Base-by-base conservation (phyloP, 2,329 filamentous ascomycete genomes). In the Pseudogymnoascus sp. region DNA sequence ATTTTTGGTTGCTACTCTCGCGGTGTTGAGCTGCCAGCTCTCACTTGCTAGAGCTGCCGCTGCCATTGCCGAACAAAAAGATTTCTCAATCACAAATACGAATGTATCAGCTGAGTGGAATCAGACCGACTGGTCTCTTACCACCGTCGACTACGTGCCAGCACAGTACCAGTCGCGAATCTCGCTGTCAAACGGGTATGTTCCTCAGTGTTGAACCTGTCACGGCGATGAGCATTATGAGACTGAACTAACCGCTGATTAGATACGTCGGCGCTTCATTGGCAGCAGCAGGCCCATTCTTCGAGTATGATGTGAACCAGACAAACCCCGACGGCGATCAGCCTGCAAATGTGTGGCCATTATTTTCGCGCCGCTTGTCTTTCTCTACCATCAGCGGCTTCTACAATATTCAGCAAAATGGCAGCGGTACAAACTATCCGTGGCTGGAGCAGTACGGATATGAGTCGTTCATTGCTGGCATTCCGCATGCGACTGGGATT, bases 331-430 rank as follows among this genome's bases (percentile, higher is more conserved):
- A 60, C 33, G 72, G 71, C 4, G 65, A 64, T 4, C 65, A 67
- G 11, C 71, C 72, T 17, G 82, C 84, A 64, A 85, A 82, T 67
- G 87, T 86, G 9, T 90, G 87, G 87, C 87, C 87, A 13, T 76
- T 90, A 1, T 87, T 83, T 73, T 80, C 83, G 64, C 76, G 80
- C 21, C 78, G 87, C 35, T 84, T 89, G 68, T 82, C 83, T 0
- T 89, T 90, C 71, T 84, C 84, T 1, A 89, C 87, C 0, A 82
- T 90, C 28, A 81, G 84, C 4, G 87, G 87, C 1, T 89, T 90
- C 70, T 90, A 81, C 71, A 80, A 88, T 66, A 77, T 77, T 2
- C 84, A 89, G 70, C 78, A 79, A 2, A 80, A 78, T 31, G 83
- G 81, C 0, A 85, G 83, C 50, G 80, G 81, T 0, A 82, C 82